A percentile compares a stretch with the other conserved stretches of the same genome.
Conservation (phyloP, 495 filamentous ascomycete species). For the Penicillium atrosanguineum region DNA sequence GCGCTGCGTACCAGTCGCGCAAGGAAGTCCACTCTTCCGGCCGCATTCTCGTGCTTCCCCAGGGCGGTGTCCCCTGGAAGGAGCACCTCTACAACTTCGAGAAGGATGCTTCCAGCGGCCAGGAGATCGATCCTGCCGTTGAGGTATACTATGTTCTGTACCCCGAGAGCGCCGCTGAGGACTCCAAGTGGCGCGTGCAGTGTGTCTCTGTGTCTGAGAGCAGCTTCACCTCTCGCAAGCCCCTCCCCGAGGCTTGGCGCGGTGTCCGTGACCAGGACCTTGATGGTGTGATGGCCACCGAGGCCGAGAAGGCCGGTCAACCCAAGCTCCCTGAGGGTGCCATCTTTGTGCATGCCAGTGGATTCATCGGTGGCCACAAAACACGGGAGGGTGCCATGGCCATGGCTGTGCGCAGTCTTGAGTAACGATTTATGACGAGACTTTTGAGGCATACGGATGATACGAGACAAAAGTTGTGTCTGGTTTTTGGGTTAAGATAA, state of each 20-base stretch:
- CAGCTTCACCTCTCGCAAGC: constrained; percentile 86
- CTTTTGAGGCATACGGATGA: background rate
- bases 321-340: constrained; percentile 56
- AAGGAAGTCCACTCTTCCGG: constrained; percentile 65
- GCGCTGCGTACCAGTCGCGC: constrained; percentile 64
- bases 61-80: constrained; percentile 83
- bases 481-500: background rate
- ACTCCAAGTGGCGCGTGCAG: constrained; percentile 88
- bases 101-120: constrained; percentile 47
- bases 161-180: constrained; percentile 68
- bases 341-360: constrained; percentile 90
- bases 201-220: constrained; percentile 75
- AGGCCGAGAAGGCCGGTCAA: constrained; percentile 40
- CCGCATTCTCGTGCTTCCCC: constrained; percentile 74
- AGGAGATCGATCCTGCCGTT: constrained; percentile 32
- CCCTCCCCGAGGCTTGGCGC: constrained; percentile 86
- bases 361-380: constrained; percentile 94
- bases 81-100: constrained; percentile 93
- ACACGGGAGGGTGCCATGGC: constrained; percentile 83
- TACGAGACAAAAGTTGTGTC: constrained; percentile 17
- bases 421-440: constrained; percentile 33
- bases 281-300: constrained; percentile 67
- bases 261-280: constrained; percentile 84
- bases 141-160: constrained; percentile 85
- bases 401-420: constrained; percentile 77